Evolutionary conservation across 306 rosid genomes (phyloP).

Genomic region (Cotoneaster glaucophyllus): DNA sequence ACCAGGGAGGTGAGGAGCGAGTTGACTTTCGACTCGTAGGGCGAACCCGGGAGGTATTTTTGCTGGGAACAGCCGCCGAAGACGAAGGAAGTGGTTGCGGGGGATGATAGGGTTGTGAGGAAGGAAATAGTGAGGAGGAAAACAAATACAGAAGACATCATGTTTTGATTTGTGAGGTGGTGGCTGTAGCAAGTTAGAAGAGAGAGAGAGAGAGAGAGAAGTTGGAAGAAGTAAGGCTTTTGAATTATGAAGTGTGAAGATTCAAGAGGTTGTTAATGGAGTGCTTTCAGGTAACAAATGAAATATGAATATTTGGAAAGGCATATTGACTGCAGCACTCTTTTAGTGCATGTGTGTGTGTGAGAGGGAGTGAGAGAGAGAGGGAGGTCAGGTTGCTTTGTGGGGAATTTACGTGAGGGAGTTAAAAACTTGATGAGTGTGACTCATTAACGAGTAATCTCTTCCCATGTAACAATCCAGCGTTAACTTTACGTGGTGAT

Average conservation of each 20-base stretch:
- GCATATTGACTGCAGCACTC: not conserved
- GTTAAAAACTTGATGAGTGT: slow-evolving; percentile 18
- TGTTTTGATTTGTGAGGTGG: not conserved
- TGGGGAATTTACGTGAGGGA: slow-evolving; percentile 51
- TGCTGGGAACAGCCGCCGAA: slow-evolving; percentile 72
- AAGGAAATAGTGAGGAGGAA: slow-evolving; percentile 16
- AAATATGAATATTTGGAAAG: not conserved
- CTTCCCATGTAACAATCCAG: not conserved
- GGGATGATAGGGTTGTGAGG: slow-evolving; percentile 27
- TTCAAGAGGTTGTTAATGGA: not conserved
- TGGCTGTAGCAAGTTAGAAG: not conserved
- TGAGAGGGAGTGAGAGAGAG: not conserved
- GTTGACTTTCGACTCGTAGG: slow-evolving; percentile 52
- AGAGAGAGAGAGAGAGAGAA: not conserved
- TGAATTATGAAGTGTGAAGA: not conserved
- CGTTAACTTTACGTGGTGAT: not conserved
- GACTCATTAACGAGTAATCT: slow-evolving; percentile 4
- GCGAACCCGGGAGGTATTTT: slow-evolving; percentile 48
- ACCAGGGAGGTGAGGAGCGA: slow-evolving; percentile 63
- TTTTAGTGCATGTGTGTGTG: not conserved
- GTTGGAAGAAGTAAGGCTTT: not conserved
- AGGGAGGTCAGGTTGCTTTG: slow-evolving; percentile 24
- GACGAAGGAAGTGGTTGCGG: slow-evolving; percentile 43
- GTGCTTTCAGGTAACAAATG: not conserved
- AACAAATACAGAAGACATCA: slow-evolving; percentile 20